Conservation (phyloP, 441 rosid species). For the Mallotus japonicus region DNA sequence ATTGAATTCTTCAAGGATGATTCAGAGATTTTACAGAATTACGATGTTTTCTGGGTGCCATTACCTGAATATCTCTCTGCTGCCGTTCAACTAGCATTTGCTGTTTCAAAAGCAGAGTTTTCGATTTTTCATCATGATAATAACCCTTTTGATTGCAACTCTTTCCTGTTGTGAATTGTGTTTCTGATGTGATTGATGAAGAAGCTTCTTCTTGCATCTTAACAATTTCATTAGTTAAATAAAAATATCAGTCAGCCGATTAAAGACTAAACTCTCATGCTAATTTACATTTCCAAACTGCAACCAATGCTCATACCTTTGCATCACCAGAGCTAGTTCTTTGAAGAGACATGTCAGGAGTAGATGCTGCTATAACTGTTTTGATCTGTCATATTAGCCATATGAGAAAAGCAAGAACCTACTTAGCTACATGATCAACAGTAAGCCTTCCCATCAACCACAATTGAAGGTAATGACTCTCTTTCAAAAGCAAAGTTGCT, state of each 20-base stretch:
- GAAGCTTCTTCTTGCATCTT: slow-evolving; percentile 56
- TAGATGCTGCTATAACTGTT: slow-evolving; percentile 31
- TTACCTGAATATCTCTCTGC: slow-evolving; percentile 65
- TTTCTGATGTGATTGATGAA: slow-evolving; percentile 37
- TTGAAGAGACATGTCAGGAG: slow-evolving; percentile 31
- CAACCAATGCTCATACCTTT: slow-evolving; percentile 31
- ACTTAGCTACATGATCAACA: not conserved
- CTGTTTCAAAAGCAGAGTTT: slow-evolving; percentile 44
- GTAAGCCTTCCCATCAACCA: not conserved
- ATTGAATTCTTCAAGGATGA: not conserved
- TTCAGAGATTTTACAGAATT: not conserved
- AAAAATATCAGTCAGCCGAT: slow-evolving; percentile 9
- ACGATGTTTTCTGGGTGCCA: slow-evolving; percentile 2
- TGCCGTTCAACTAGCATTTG: slow-evolving; percentile 64
- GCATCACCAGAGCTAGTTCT: slow-evolving; percentile 30
- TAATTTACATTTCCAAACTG: slow-evolving; percentile 9
- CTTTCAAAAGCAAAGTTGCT: slow-evolving; percentile 22
- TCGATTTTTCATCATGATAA: slow-evolving; percentile 45
- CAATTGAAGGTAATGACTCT: not conserved
- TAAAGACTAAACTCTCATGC: slow-evolving; percentile 5
- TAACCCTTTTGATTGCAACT: slow-evolving; percentile 25
- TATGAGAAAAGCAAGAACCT: slow-evolving; percentile 5
- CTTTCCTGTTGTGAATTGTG: slow-evolving; percentile 40
- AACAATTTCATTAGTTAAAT: slow-evolving; percentile 8
- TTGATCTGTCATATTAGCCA: slow-evolving; percentile 41